phyloP scores from a whole-genome alignment of 1,139 yeast species.

The Debaryomycetaceae sp. region DNA sequence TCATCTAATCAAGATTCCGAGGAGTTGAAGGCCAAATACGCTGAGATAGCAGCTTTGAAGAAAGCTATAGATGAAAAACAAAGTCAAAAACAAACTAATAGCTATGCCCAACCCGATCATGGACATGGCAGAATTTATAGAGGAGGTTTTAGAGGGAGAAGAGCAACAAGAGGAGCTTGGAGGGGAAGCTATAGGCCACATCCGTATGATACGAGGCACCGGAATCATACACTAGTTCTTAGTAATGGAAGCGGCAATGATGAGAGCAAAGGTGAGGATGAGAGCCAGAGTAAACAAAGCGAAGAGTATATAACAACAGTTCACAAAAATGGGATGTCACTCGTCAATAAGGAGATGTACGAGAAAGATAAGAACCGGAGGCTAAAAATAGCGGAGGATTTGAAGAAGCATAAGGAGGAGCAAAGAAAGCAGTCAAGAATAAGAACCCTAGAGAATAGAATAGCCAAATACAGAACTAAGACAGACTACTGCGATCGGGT shows the following conservation, averaged over 20 bases:
- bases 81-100: conserved; percentile 1
- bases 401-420: conserved; percentile 14
- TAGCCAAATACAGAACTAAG: conserved; percentile 22
- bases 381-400: conserved; percentile 11
- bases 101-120: neutral
- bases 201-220: conserved; percentile 5
- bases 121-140: conserved; percentile 4
- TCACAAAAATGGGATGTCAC: conserved; percentile 32
- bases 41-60: conserved; percentile 32
- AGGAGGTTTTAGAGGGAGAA: conserved; percentile 8
- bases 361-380: conserved; percentile 26
- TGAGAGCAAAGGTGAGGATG: neutral
- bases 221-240: conserved; percentile 26
- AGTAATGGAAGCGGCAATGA: conserved; percentile 6
- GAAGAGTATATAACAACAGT: conserved; percentile 21
- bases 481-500: conserved; percentile 39
- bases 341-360: conserved; percentile 32
- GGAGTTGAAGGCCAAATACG: conserved; percentile 25
- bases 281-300: neutral
- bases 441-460: conserved; percentile 11
- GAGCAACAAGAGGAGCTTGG: conserved; percentile 7
- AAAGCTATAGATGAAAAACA: conserved; percentile 23
- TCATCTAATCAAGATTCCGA: conserved; percentile 13
- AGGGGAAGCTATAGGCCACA: conserved; percentile 6
- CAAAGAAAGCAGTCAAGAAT: conserved; percentile 11